A percentile compares a stretch with the other conserved stretches of the same genome.
phyloP scores from a whole-genome alignment of 176 grass and related monocot species.

The Eragrostis nindensis region DNA sequence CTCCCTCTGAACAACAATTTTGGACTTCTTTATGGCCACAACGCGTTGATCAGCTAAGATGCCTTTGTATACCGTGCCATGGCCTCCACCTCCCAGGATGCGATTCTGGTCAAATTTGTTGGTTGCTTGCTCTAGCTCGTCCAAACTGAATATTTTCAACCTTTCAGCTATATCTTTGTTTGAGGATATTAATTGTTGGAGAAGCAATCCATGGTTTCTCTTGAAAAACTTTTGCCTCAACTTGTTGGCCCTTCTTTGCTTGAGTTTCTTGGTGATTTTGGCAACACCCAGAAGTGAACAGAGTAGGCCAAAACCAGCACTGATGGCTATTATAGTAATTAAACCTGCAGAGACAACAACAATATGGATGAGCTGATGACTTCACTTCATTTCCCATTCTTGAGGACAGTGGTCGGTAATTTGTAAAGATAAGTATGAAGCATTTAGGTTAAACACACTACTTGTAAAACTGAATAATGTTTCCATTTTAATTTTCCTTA shows the following conservation, averaged over 20 bases:
- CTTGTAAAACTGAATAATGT: no score
- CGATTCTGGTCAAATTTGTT: slow-evolving; percentile 58
- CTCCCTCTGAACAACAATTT: slow-evolving; percentile 49
- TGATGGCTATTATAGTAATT: slow-evolving; percentile 39
- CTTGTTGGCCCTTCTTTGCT: neutral
- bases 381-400: no score
- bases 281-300: slow-evolving; percentile 4
- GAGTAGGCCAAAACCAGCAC: slow-evolving; percentile 37
- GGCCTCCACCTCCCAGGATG: slow-evolving; percentile 44
- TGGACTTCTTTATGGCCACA: slow-evolving; percentile 59
- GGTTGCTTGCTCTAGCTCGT: slow-evolving; percentile 3
- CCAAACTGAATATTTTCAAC: no score
- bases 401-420: no score
- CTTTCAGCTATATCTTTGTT: no score
- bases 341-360: slow-evolving; percentile 18
- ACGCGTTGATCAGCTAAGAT: slow-evolving; percentile 50
- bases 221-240: neutral
- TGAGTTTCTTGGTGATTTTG: slow-evolving; percentile 31
- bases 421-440: no score
- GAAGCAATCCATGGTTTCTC: no score
- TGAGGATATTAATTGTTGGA: no score
- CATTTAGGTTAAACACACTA: no score
- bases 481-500: neutral
- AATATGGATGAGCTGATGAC: no score
- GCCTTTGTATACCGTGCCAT: slow-evolving; percentile 52